Conservation (phyloP, 2,329 filamentous ascomycete genomes). For the Xylaria arbuscula region DNA sequence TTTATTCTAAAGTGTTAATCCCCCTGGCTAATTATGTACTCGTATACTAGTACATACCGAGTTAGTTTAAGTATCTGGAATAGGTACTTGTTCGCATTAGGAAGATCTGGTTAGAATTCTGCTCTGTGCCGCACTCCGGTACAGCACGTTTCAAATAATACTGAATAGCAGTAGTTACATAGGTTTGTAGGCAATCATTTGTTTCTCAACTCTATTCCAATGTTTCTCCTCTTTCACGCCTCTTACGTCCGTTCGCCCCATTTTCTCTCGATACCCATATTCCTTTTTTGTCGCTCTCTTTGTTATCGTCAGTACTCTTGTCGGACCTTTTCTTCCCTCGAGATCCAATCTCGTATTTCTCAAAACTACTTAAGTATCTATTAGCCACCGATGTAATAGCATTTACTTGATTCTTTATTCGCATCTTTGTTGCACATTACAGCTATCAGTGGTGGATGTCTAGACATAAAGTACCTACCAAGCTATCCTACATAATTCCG, state of each 20-base stretch:
- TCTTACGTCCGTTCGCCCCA: not conserved
- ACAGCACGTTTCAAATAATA: no score
- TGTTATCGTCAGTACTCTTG: not conserved
- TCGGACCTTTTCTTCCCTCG: not conserved
- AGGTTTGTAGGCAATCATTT: no score
- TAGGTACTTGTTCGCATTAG: no score
- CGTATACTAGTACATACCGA: no score
- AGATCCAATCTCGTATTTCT: constrained; percentile 8
- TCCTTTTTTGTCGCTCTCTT: not conserved
- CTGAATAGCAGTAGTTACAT: no score
- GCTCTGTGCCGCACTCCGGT: no score
- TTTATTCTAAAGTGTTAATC: not conserved
- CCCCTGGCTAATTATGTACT: no score
- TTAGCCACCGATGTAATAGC: not conserved
- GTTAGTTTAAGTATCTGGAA: no score
- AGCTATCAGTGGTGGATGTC: not conserved
- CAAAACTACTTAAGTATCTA: not conserved
- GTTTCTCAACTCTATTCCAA: not conserved
- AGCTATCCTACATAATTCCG: constrained; percentile 4
- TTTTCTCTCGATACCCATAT: not conserved
- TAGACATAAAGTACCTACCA: not conserved
- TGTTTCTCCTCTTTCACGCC: not conserved
- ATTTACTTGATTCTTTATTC: not conserved
- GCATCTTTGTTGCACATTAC: not conserved
- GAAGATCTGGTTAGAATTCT: no score